These are phyloP conservation scores for Medicago lupulina DNA, from an alignment of 306 rosid species.

Conservation along the genomic window DNA sequence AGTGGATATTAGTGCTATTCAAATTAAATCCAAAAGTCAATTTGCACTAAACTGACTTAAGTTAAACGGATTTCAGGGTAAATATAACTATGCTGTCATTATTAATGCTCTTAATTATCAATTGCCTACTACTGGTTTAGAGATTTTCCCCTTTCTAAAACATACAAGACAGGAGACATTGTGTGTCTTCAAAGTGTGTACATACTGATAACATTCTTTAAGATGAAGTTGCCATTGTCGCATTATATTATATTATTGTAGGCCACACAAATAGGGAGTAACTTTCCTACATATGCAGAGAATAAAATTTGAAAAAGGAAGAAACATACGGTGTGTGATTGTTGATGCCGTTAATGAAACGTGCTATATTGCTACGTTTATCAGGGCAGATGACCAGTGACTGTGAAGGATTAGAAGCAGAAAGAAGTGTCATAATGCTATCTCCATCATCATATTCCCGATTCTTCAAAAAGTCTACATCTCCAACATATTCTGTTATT, in stretches of 20 bases:
- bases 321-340: conserved; percentile 83
- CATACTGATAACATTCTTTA: not conserved
- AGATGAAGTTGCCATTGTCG: not conserved
- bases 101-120: not conserved
- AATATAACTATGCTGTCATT: not conserved
- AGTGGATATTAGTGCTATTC: not conserved
- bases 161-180: not conserved
- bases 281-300: conserved; percentile 1
- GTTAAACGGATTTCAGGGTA: not conserved
- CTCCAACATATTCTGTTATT: conserved; percentile 94
- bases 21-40: not conserved
- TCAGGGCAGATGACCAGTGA: conserved; percentile 94
- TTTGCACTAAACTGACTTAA: not conserved
- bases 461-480: conserved; percentile 84
- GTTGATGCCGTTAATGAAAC: conserved; percentile 92
- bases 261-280: not conserved
- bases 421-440: conserved; percentile 95
- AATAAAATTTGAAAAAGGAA: not conserved
- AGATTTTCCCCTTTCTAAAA: not conserved
- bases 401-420: conserved; percentile 68
- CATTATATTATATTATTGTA: not conserved
- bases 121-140: not conserved
- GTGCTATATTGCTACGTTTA: conserved; percentile 84
- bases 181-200: not conserved
- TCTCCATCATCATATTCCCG: conserved; percentile 90